Base-by-base conservation (phyloP, 139 green algal species). In the Chlorella sp. region DNA sequence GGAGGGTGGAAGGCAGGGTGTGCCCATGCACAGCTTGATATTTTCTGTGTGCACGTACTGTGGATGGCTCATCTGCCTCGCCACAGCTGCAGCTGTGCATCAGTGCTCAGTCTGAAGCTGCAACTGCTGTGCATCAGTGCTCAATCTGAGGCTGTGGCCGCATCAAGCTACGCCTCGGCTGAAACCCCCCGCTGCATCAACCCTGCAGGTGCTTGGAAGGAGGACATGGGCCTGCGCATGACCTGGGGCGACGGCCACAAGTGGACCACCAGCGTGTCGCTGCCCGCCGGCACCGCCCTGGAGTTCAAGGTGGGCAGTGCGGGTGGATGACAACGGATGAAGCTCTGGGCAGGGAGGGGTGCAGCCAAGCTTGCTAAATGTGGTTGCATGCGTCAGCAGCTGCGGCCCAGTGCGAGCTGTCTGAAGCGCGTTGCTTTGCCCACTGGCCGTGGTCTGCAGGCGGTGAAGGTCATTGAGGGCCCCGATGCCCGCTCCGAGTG, bases 271-370 rank as follows among this genome's bases (percentile, higher is more conserved):
- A 62, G 32, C 40, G 54, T 77, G 46, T 38, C 60, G 9, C 44
- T 84, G 68, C 67, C 67, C 48, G 38, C 60, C 8, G 60, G 79
- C 79, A 80, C 48, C 34, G 54, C 46, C 22, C n/a, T 84, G 58
- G 79, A 84, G 64, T 84, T 84, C 68, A 84, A 84, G 68, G 68
- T 80, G 67, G 32, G 72, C n/a, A 41, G 13, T 19, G 67, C 36
- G 2, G 17, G 8, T n/a, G n/a, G n/a, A n/a, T n/a, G n/a, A n/a
- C n/a, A n/a, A n/a, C n/a, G n/a, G n/a, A n/a, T n/a, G n/a, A n/a
- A n/a, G n/a, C n/a, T n/a, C n/a, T n/a, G n/a, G n/a, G n/a, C n/a
- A n/a, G 5, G n/a, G 65, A 14, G n/a, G 3, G 24, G 22, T 43
- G 65, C 11, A 11, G 9, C 56, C 56, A 65, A 26, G 56, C 56